Evolutionary conservation across 1,139 yeast genomes (phyloP).

Genomic region (Kodamaea suecica): DNA sequence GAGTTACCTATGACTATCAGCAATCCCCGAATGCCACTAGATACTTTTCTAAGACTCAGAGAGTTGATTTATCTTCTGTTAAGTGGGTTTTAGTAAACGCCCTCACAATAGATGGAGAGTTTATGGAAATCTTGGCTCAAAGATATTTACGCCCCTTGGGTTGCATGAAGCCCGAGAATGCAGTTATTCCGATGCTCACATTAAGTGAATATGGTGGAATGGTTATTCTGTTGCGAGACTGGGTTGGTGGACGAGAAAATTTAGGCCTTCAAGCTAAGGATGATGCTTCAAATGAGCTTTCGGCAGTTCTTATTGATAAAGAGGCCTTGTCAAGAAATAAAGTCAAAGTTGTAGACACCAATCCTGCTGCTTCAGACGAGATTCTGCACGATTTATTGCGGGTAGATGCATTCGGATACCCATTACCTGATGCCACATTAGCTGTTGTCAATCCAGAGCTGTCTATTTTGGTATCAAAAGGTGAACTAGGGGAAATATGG

Average conservation of each 20-base stretch:
- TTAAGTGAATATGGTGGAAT: conserved; percentile 95
- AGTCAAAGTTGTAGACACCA: conserved; percentile 65
- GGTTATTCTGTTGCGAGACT: conserved; percentile 87
- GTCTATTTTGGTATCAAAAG: conserved; percentile 57
- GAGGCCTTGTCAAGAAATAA: conserved; percentile 76
- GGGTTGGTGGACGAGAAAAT: conserved; percentile 71
- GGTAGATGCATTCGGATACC: conserved; percentile 91
- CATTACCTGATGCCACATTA: conserved; percentile 88
- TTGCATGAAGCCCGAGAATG: conserved; percentile 69
- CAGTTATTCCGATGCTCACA: conserved; percentile 86
- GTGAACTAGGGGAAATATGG: conserved; percentile 97
- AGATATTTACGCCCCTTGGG: conserved; percentile 92
- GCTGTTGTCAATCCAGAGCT: conserved; percentile 96
- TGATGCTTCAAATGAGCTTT: conserved; percentile 43
- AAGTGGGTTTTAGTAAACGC: conserved; percentile 91
- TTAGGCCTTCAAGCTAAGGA: conserved; percentile 45
- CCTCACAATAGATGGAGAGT: conserved; percentile 91
- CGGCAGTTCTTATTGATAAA: conserved; percentile 77
- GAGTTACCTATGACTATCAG: conserved; percentile 91
- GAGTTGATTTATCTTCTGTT: conserved; percentile 76
- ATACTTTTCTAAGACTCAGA: conserved; percentile 70
- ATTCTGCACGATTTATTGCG: conserved; percentile 52
- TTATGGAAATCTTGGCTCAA: conserved; percentile 84
- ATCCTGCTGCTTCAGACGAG: conserved; percentile 56
- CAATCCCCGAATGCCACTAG: conserved; percentile 84